phyloP scores from a whole-genome alignment of 2,329 filamentous ascomycete species.

The Lachnellula subtilissima region DNA sequence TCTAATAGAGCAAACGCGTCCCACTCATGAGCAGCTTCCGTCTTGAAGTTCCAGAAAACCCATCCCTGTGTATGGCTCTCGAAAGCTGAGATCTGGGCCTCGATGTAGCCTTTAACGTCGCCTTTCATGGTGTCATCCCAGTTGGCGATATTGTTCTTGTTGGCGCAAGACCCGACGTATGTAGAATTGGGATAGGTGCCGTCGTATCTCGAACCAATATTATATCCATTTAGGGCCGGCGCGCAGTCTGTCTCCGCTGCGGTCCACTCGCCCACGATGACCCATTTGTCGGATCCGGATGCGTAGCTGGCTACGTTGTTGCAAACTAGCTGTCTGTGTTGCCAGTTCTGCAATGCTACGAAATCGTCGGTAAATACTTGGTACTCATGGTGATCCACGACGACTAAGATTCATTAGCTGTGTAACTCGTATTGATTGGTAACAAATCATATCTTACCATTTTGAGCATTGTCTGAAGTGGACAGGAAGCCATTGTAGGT shows the following conservation, averaged over 20 bases:
- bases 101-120: conserved; percentile 47
- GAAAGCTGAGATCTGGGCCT: conserved; percentile 49
- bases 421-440: conserved; percentile 28
- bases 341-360: conserved; percentile 43
- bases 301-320: conserved; percentile 44
- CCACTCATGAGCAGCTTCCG: conserved; percentile 48
- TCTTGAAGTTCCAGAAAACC: conserved; percentile 58
- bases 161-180: conserved; percentile 50
- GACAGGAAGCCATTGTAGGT: conserved; percentile 60
- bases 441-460: conserved; percentile 19
- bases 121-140: conserved; percentile 39
- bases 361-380: conserved; percentile 54
- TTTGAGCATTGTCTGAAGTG: conserved; percentile 42
- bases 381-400: conserved; percentile 66
- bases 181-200: conserved; percentile 45
- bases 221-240: conserved; percentile 49
- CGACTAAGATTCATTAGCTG: conserved; percentile 39
- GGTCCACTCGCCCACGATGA: conserved; percentile 66
- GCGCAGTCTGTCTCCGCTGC: conserved; percentile 61
- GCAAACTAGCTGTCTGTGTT: conserved; percentile 55
- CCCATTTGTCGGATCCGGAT: conserved; percentile 55
- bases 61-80: conserved; percentile 48
- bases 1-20: conserved; percentile 46
- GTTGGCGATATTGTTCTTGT: conserved; percentile 44
- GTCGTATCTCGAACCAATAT: conserved; percentile 53